Evolutionary conservation across 2,329 filamentous ascomycete species (phyloP).

Genomic region (Fusarium pseudocircinatum): DNA sequence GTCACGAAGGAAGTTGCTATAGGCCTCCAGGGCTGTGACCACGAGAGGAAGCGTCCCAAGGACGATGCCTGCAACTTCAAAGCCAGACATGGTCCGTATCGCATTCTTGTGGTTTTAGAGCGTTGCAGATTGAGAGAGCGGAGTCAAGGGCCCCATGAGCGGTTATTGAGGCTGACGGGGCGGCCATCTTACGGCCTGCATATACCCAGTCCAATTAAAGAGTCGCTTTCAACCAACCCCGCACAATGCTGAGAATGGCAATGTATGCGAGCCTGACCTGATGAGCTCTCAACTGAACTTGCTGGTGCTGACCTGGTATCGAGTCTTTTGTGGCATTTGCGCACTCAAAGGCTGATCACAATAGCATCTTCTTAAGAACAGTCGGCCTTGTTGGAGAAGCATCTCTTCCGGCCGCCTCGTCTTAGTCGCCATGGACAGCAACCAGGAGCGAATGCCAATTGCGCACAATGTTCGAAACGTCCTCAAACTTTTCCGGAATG

Average conservation of each 20-base stretch:
- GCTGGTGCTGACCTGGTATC: neutral
- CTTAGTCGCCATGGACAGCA: neutral
- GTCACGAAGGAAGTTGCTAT: constrained; percentile 33
- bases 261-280: neutral
- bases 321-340: neutral
- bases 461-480: neutral
- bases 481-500: neutral
- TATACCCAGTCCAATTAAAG: neutral
- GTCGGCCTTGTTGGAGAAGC: too few species aligned
- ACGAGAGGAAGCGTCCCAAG: constrained; percentile 34
- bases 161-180: neutral
- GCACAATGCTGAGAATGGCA: neutral
- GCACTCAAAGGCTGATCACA: neutral
- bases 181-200: neutral
- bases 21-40: constrained; percentile 27
- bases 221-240: neutral
- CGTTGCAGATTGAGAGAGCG: neutral
- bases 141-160: neutral
- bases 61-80: constrained; percentile 36
- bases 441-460: neutral
- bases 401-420: neutral
- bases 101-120: too few species aligned
- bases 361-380: too few species aligned
- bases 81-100: too few species aligned
- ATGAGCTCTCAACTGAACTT: neutral